Evolutionary conservation across 176 grass and related monocot genomes (phyloP).

Genomic region (Eleusine indica): DNA sequence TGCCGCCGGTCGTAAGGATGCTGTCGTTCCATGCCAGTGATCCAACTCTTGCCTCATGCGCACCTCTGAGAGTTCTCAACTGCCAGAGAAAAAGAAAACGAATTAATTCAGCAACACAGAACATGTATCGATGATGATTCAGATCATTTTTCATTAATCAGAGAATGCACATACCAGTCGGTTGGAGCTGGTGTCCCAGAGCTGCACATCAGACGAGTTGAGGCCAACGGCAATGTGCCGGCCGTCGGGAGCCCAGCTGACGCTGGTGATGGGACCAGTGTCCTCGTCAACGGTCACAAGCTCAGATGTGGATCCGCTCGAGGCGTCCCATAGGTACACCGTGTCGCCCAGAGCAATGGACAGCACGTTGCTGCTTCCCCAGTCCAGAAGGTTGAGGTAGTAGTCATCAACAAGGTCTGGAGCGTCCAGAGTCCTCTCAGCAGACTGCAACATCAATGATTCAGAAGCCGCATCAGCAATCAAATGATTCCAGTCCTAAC

Average conservation of each 20-base stretch:
- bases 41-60: constrained; percentile 61
- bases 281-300: constrained; percentile 69
- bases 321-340: constrained; percentile 64
- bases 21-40: constrained; percentile 73
- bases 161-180: constrained; percentile 42
- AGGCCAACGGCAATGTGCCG: constrained; percentile 57
- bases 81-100: constrained; percentile 27
- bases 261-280: constrained; percentile 59
- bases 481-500: not conserved
- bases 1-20: constrained; percentile 59
- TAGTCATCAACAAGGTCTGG: constrained; percentile 76
- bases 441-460: constrained; percentile 42
- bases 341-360: constrained; percentile 71
- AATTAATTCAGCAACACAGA: constrained; percentile 21
- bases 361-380: constrained; percentile 68
- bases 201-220: constrained; percentile 68
- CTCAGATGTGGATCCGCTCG: constrained; percentile 59
- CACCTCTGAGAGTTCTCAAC: constrained; percentile 62
- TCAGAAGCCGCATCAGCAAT: constrained; percentile 29
- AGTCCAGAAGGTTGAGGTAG: constrained; percentile 74
- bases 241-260: constrained; percentile 76
- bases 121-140: not conserved
- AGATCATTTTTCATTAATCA: not conserved
- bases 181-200: constrained; percentile 70
- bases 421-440: constrained; percentile 72